A percentile compares a stretch with the other conserved stretches of the same genome.
phyloP scores from a whole-genome alignment of 2,329 filamentous ascomycete genomes.

The Aspergillus eucalypticola region DNA sequence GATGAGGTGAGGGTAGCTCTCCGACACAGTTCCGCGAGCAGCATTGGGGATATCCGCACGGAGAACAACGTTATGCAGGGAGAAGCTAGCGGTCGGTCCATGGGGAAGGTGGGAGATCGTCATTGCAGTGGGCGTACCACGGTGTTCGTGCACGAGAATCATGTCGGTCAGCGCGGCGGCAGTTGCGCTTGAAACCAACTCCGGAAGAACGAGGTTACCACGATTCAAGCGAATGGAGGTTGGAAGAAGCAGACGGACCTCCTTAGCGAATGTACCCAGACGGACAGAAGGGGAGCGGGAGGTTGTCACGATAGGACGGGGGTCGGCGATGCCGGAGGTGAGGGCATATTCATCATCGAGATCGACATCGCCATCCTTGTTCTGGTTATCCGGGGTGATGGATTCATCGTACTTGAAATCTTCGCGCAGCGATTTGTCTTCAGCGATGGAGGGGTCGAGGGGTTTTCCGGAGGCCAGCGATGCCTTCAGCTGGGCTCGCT shows the following conservation, averaged over 20 bases:
- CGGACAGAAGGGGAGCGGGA: constrained; percentile 83
- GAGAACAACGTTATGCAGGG: constrained; percentile 87
- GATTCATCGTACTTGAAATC: constrained; percentile 96
- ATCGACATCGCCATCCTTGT: constrained; percentile 82
- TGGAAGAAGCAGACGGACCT: constrained; percentile 79
- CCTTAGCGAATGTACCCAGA: constrained; percentile 87
- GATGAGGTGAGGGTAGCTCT: constrained; percentile 90
- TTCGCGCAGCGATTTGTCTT: constrained; percentile 79
- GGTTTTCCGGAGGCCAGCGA: constrained; percentile 88
- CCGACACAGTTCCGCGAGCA: constrained; percentile 81
- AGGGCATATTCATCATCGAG: constrained; percentile 90
- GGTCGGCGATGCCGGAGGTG: constrained; percentile 87
- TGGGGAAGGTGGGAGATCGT: constrained; percentile 86
- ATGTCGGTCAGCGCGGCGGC: constrained; percentile 80
- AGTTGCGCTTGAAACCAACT: constrained; percentile 79
- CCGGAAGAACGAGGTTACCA: constrained; percentile 83
- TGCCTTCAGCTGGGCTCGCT: constrained; percentile 80
- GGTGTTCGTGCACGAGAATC: constrained; percentile 85
- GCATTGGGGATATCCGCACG: constrained; percentile 90
- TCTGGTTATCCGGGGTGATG: constrained; percentile 58
- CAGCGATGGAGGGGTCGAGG: constrained; percentile 75
- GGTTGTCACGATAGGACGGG: constrained; percentile 85
- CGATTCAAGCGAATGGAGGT: constrained; percentile 87
- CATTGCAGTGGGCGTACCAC: constrained; percentile 86
- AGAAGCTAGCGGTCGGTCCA: constrained; percentile 84